Percentiles rank a stretch among this genome's conserved stretches.
Conservation (phyloP, 345 rosid species). For the Arabis alpina region DNA sequence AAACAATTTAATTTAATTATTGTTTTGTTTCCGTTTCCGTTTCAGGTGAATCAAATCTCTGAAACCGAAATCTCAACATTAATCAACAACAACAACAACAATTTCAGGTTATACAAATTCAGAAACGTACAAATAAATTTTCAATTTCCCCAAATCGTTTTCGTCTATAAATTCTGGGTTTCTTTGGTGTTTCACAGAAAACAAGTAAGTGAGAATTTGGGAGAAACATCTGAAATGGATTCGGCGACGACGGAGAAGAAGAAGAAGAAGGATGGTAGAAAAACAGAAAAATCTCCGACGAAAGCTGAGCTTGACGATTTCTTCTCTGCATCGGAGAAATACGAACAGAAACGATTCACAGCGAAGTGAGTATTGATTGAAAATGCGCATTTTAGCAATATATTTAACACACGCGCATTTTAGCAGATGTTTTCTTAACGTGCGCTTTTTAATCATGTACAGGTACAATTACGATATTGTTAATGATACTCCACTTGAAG, state of each 20-base stretch:
- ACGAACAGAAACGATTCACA: slow-evolving; percentile 51
- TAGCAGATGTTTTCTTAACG: slow-evolving; percentile 14
- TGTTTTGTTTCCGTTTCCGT: slow-evolving; percentile 7
- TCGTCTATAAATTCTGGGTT: neutral
- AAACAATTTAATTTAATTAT: neutral
- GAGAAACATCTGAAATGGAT: slow-evolving; percentile 40
- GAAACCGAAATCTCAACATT: slow-evolving; percentile 38
- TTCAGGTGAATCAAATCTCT: slow-evolving; percentile 31
- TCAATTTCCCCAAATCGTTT: neutral
- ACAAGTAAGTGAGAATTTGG: slow-evolving; percentile 35
- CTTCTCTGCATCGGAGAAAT: slow-evolving; percentile 49
- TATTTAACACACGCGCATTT: neutral
- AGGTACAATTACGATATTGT: slow-evolving; percentile 76
- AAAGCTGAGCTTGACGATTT: slow-evolving; percentile 56
- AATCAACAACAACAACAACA: slow-evolving; percentile 11
- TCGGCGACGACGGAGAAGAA: slow-evolving; percentile 29
- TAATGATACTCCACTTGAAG: slow-evolving; percentile 66
- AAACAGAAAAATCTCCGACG: slow-evolving; percentile 29
- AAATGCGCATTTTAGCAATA: neutral
- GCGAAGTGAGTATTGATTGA: slow-evolving; percentile 49
- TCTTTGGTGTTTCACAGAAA: slow-evolving; percentile 6
- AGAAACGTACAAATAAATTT: neutral
- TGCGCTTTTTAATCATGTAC: neutral
- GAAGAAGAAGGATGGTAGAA: slow-evolving; percentile 13
- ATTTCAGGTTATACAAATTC: slow-evolving; percentile 26